Base-by-base conservation (phyloP, 106 monocot species). In the Dioscorea alata region DNA sequence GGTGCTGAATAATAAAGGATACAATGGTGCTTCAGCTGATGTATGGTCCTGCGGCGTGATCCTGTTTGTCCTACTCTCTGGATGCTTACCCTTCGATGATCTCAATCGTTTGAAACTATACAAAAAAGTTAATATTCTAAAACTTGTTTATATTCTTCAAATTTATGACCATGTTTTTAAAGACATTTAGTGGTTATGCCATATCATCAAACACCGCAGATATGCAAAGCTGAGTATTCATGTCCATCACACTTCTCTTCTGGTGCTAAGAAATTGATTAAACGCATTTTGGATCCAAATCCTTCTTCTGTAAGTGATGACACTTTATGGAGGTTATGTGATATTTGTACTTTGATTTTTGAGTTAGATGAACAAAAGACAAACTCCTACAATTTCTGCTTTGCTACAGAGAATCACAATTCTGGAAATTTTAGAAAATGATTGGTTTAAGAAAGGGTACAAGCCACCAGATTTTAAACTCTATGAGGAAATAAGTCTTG, bases 31-130 rank as follows among this genome's bases (percentile, higher is more conserved):
- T 67, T 70, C 78, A 70, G 83, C 94, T 68, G 94, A 94, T 61
- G 59, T 94, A 57, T 94, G 94, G 94, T 94, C 94, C 51, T 94
- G 94, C 68, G 94, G 94, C 65, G 85, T 94, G 20, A 94, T 94
- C 71, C 78, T 94, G 48, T 94, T 90, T 85, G 94, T 94, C 64
- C 85, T 94, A n/a, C 79, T 94, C 81, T 85, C 90, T 79, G 90
- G 94, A 57, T 91, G 88, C 58, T 82, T 94, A 67, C 94, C 94
- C 16, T 94, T 94, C 65, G 90, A 90, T 70, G 94, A 94, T 48
- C 59, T 28, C 76, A 23, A 90, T 72, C 72, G 53, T 87, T 23
- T 70, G 73, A 72, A 49, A 34, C 64, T 94, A 15, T 94, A 94
- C 52, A 81, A 75, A 63, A 88, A 88, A 63, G 90, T 91, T 73